A percentile compares a stretch with the other conserved stretches of the same genome.
Evolutionary conservation across 495 filamentous ascomycete genomes (phyloP).

Genomic region (Aspergillus kassunensis): DNA sequence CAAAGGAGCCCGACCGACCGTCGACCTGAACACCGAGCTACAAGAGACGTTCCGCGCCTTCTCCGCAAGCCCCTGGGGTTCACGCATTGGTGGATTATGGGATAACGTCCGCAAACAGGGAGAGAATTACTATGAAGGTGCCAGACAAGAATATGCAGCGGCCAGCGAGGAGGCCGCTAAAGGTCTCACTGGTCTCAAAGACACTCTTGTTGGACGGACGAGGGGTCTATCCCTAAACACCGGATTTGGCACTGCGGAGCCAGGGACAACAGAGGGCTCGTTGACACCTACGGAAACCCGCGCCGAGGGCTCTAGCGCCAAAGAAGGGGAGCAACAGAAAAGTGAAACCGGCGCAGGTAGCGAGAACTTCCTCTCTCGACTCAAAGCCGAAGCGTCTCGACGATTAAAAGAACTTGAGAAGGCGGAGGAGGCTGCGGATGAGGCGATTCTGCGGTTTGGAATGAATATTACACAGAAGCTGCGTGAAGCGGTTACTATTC

Average conservation of each 20-base stretch:
- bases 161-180: constrained; percentile 78
- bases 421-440: constrained; percentile 96
- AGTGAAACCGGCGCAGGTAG: constrained; percentile 20
- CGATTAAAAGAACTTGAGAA: constrained; percentile 87
- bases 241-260: constrained; percentile 23
- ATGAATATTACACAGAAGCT: constrained; percentile 88
- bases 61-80: constrained; percentile 86
- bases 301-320: constrained; percentile 35
- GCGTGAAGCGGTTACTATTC: constrained; percentile 84
- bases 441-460: constrained; percentile 90
- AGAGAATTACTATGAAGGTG: constrained; percentile 79
- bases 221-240: constrained; percentile 66
- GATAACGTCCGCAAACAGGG: constrained; percentile 88
- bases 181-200: constrained; percentile 70
- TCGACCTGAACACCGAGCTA: constrained; percentile 78
- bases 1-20: constrained; percentile 37
- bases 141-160: constrained; percentile 71
- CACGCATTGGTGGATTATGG: constrained; percentile 80
- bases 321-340: constrained; percentile 5
- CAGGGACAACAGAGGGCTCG: constrained; percentile 30
- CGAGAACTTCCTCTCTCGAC: constrained; percentile 74
- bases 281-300: constrained; percentile 34
- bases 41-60: constrained; percentile 94
- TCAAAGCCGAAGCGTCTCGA: constrained; percentile 76
- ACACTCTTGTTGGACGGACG: constrained; percentile 65